phyloP scores from a whole-genome alignment of 2,329 filamentous ascomycete genomes.

The Coleophoma cylindrospora region DNA sequence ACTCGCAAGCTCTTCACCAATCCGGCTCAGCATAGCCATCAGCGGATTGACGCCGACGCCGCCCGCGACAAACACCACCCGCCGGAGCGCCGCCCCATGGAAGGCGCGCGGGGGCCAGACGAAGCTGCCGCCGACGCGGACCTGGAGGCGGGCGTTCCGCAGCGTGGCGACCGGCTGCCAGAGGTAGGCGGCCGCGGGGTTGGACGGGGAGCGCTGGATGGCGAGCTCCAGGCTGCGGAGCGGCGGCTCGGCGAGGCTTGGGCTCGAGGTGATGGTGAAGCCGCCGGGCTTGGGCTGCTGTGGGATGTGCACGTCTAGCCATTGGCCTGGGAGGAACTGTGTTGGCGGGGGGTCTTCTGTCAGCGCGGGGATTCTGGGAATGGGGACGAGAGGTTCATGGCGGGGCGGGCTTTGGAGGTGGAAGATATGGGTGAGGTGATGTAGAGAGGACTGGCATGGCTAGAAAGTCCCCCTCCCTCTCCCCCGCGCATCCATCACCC shows the following conservation, averaged over 20 bases:
- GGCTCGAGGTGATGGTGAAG: constrained; percentile 82
- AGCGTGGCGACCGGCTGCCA: not conserved
- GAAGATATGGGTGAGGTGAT: not conserved
- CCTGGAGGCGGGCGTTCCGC: not conserved
- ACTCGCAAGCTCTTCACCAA: constrained; percentile 2
- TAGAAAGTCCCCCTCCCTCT: not conserved
- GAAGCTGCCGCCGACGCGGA: constrained; percentile 46
- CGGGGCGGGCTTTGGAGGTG: not conserved
- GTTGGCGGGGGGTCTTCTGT: not conserved
- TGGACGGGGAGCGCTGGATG: not conserved
- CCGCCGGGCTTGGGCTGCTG: constrained; percentile 67
- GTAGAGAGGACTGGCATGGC: not conserved
- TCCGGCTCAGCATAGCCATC: constrained; percentile 21
- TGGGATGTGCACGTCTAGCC: constrained; percentile 79
- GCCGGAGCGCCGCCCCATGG: constrained; percentile 38
- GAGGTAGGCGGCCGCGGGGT: not conserved
- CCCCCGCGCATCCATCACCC: not conserved
- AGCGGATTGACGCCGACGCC: constrained; percentile 29
- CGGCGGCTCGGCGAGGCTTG: constrained; percentile 69
- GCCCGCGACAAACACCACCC: constrained; percentile 59
- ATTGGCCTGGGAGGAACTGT: constrained; percentile 78
- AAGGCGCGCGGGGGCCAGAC: constrained; percentile 61
- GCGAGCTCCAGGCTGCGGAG: constrained; percentile 32
- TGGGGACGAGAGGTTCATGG: too few relatives aligned
- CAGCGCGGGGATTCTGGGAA: too few relatives aligned